phyloP scores from a whole-genome alignment of 2,329 filamentous ascomycete species.

The Tolypocladium nubicola region DNA sequence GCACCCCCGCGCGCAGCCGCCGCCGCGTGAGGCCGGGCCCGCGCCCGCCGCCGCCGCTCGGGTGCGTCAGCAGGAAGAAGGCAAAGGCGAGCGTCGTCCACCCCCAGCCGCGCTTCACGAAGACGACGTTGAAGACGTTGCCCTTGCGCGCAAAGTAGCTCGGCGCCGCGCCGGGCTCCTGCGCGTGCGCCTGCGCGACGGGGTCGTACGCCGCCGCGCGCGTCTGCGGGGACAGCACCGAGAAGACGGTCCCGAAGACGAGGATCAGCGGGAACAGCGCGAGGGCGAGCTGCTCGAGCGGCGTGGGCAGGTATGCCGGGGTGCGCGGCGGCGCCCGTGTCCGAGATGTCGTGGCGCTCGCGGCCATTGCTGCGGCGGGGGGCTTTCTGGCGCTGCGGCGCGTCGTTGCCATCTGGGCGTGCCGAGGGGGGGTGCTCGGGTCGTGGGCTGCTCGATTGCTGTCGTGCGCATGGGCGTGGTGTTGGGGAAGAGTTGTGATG shows the following conservation, averaged over 20 bases:
- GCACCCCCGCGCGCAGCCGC: too few relatives aligned
- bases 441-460: background rate
- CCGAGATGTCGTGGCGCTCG: background rate
- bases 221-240: slow-evolving; percentile 62
- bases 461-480: background rate
- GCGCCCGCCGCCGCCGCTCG: slow-evolving; percentile 27
- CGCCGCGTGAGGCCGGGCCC: too few relatives aligned
- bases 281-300: slow-evolving; percentile 55
- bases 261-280: slow-evolving; percentile 68
- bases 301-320: slow-evolving; percentile 57
- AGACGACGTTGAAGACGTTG: slow-evolving; percentile 85
- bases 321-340: slow-evolving; percentile 20
- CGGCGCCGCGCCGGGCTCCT: slow-evolving; percentile 45
- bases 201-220: slow-evolving; percentile 53
- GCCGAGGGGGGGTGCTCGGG: background rate
- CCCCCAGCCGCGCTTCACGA: slow-evolving; percentile 91
- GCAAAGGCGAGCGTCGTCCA: slow-evolving; percentile 75
- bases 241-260: slow-evolving; percentile 72
- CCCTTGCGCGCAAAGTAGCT: slow-evolving; percentile 90
- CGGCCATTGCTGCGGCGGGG: background rate
- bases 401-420: background rate
- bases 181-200: slow-evolving; percentile 51
- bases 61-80: slow-evolving; percentile 59
- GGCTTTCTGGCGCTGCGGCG: background rate
- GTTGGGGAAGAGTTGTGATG: background rate